Base-by-base conservation (phyloP, 768 basidiomycete species). In the Trametes punicea region DNA sequence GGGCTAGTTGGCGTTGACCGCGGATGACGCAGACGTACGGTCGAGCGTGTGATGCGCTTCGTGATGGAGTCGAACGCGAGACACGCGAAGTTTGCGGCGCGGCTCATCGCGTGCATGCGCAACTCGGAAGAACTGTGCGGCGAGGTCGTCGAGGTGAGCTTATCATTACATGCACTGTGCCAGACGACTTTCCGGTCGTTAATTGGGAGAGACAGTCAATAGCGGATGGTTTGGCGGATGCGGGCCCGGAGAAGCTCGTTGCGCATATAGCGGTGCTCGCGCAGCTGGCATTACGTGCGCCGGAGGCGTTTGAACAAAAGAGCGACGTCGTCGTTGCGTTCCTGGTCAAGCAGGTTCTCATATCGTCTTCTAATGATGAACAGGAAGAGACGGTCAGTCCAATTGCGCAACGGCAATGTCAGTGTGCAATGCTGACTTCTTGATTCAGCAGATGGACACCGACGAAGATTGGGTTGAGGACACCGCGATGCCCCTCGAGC, bases 21-120 rank as follows among this genome's bases (percentile, higher is more conserved):
- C n/a, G n/a, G 26, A 51, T 41, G 60, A 36, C 10, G 23, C 56
- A 93, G 90, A 66, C 81, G 85, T 31, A 84, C 83, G 0, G 70
- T 82, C 10, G 89, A 93, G 25, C 77, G 85, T 15, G 75, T 89
- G 11, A 72, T 71, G 48, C 79, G 81, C 38, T 80, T 82, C 61
- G 87, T 81, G 0, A 63, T 84, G 27, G 81, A 81, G 23, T 77
- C 81, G 4, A 80, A 87, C 49, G 73, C 76, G 23, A 78, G 81
- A 20, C 83, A 87, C 59, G 88, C 92, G 18, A 98, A 98, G 69
- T 95, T 91, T 68, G 89, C 93, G 1, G 83, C 90, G 2, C 81
- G 93, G 20, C 75, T 90, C 30, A 65, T 96, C 20, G 81, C 85
- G 1, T 79, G 78, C 49, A 77, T 77, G 34, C 81, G 80, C 62